Base-by-base conservation (phyloP, 495 filamentous ascomycete genomes). In the Rhypophila decipiens region DNA sequence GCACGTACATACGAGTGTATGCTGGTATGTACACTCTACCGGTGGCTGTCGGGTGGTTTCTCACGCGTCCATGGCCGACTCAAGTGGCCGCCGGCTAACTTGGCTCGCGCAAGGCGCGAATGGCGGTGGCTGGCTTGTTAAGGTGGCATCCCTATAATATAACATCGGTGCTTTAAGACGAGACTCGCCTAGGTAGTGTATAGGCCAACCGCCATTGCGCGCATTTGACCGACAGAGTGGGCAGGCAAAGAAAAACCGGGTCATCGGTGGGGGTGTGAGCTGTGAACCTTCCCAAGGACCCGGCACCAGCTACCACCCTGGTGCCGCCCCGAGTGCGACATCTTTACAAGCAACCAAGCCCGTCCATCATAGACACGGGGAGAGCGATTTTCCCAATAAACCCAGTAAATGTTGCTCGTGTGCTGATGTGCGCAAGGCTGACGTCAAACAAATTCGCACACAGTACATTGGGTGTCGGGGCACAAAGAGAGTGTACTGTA, bases 231-330 rank as follows among this genome's bases (percentile, higher is more conserved):
- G n/a, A n/a, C n/a, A 42, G 41, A 43, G 36, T 27, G 40, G 42
- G 47, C 47, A 24, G 41, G 42, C 42, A 54, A n/a, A 17, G 39
- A 31, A 54, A 55, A 52, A 59, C 53, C 55, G 35, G 53, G 61
- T 51, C 39, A 23, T 44, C 40, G 51, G 58, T 19, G 34, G 39
- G 24, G 44, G 31, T 39, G 33, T 42, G 46, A 31, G 27, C 7
- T 7, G 27, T n/a, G n/a, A n/a, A n/a, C n/a, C 38, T 24, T 53
- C 51, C 42, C 40, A 23, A 20, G 44, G 38, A 50, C 56, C 55
- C 49, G 50, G 56, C 55, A 39, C 39, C 19, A 23, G 27, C 23
- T 4, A 20, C 37, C 31, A 46, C 18, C n/a, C n/a, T n/a, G n/a
- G n/a, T n/a, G n/a, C n/a, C n/a, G n/a, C n/a, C n/a, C n/a, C n/a